Conservation (phyloP, 768 basidiomycete genomes). For the Podaxis sp. region DNA sequence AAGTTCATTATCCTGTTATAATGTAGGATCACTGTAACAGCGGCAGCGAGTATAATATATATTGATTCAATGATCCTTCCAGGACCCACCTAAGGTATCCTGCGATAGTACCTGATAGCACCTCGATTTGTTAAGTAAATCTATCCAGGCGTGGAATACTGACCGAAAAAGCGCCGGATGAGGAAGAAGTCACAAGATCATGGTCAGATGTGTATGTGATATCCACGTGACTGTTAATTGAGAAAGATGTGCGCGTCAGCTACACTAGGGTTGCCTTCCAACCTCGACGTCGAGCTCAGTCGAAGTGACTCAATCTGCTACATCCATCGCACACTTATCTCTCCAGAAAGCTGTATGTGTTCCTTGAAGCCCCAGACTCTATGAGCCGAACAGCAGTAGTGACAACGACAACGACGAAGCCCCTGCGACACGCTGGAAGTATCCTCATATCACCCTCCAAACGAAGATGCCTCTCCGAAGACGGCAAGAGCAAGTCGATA, state of each 20-base stretch:
- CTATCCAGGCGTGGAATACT: no score
- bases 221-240: background rate
- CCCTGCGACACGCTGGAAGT: background rate
- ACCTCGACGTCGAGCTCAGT: background rate
- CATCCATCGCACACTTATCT: background rate
- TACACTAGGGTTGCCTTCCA: background rate
- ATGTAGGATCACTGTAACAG: no score
- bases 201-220: background rate
- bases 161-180: background rate
- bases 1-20: no score
- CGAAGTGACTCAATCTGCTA: background rate
- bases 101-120: no score
- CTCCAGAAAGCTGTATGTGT: background rate
- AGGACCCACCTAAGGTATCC: no score
- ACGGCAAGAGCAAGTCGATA: background rate
- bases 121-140: no score
- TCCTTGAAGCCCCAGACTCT: background rate
- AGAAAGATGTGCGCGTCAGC: background rate
- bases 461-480: conserved; percentile 4
- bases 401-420: conserved; percentile 1
- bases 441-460: conserved; percentile 18
- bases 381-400: conserved; percentile 18
- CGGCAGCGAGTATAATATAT: no score
- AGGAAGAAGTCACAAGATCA: background rate
- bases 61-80: no score